phyloP scores from a whole-genome alignment of 2,329 filamentous ascomycete genomes.

The Penicillium sp. region DNA sequence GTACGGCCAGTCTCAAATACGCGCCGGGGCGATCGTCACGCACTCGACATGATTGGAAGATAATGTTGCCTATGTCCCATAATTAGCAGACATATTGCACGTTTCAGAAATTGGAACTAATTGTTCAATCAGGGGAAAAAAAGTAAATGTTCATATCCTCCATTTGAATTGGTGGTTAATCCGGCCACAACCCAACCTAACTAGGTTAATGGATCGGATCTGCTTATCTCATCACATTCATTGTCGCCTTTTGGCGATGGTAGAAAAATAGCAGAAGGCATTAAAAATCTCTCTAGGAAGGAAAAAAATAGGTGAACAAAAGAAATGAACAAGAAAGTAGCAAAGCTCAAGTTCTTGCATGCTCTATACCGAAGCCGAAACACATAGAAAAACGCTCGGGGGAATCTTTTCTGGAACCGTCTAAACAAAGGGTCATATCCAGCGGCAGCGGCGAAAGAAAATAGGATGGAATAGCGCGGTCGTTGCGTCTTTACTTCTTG shows the following conservation, averaged over 20 bases:
- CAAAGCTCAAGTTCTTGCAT: slow-evolving; percentile 14
- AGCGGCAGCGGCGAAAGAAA: slow-evolving; percentile 25
- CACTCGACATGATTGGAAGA: slow-evolving; percentile 8
- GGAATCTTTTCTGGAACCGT: slow-evolving; percentile 39
- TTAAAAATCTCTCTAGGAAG: not conserved
- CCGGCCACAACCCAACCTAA: not conserved
- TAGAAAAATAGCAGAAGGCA: slow-evolving; percentile 12
- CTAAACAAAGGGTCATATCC: slow-evolving; percentile 32
- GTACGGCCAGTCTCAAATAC: slow-evolving; percentile 24
- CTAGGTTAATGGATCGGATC: not conserved
- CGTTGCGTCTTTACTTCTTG: slow-evolving; percentile 61
- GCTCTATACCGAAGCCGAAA: slow-evolving; percentile 29
- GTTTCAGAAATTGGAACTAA: slow-evolving; percentile 3
- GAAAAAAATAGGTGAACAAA: slow-evolving; percentile 8
- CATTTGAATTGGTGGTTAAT: not conserved
- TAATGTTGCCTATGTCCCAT: slow-evolving; percentile 21
- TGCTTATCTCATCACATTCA: slow-evolving; percentile 27
- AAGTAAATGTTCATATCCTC: not conserved
- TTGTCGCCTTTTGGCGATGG: slow-evolving; percentile 7
- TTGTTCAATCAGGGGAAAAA: not conserved
- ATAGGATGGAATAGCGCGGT: slow-evolving; percentile 18
- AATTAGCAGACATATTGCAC: slow-evolving; percentile 23
- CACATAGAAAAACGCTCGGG: slow-evolving; percentile 32
- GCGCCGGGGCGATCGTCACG: slow-evolving; percentile 24
- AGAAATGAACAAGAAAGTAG: slow-evolving; percentile 10